phyloP scores from a whole-genome alignment of 169 alveolate species.

The Plasmodium gaboni region DNA sequence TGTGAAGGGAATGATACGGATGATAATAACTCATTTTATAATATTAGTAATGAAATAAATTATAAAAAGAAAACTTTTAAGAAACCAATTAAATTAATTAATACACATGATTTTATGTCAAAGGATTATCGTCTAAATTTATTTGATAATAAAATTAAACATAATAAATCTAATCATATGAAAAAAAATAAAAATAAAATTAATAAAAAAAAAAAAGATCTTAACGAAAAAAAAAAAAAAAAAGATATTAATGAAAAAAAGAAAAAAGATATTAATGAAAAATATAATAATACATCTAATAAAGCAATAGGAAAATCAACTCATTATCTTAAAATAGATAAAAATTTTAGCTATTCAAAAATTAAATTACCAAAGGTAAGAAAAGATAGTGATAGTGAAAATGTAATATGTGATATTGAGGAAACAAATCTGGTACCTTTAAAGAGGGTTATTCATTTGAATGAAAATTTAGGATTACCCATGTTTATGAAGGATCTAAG shows the following conservation, averaged over 20 bases:
- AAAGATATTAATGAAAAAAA: slow-evolving; percentile 17
- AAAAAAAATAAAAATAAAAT: slow-evolving; percentile 14
- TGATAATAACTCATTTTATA: neutral
- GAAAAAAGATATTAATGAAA: slow-evolving; percentile 18
- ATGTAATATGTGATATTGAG: slow-evolving; percentile 26
- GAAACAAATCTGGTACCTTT: slow-evolving; percentile 10
- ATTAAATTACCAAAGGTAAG: slow-evolving; percentile 22
- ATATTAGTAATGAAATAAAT: neutral
- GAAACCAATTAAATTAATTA: no score
- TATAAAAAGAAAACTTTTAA: slow-evolving; percentile 4
- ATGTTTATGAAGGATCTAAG: slow-evolving; percentile 14
- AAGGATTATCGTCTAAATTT: slow-evolving; percentile 15
- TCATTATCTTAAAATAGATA: slow-evolving; percentile 22
- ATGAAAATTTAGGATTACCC: slow-evolving; percentile 20
- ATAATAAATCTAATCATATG: slow-evolving; percentile 9
- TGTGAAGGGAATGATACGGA: neutral
- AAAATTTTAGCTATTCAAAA: slow-evolving; percentile 20
- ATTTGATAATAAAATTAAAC: slow-evolving; percentile 16
- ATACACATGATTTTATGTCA: neutral
- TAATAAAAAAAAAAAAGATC: slow-evolving; percentile 17
- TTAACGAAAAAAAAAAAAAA: slow-evolving; percentile 6
- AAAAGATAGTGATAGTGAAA: slow-evolving; percentile 21
- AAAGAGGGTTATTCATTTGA: slow-evolving; percentile 29
- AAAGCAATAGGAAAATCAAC: slow-evolving; percentile 45
- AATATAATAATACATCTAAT: slow-evolving; percentile 29